Evolutionary conservation across 1,284 basidiomycete species (phyloP), one percentile per base, ranked within the genome.

Genomic region (Pseudozyma hubeiensis): DNA sequence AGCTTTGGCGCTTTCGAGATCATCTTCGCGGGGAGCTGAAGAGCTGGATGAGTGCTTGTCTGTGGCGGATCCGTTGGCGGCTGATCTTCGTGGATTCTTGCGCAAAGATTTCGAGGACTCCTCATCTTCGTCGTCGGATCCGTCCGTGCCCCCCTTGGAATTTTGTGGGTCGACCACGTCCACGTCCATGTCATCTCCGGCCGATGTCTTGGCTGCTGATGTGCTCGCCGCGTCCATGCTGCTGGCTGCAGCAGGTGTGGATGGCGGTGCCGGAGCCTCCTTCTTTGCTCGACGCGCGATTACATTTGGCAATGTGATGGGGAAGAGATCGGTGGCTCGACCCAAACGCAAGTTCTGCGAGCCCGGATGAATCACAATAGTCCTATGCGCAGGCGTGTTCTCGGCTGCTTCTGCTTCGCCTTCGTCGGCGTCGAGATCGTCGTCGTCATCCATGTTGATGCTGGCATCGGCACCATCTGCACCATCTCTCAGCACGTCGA

Each of bases 321-420:
- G 94, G 37, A 88, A 90, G 31, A 92, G 89, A 80, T 97, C 94
- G n/a, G 91, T 92, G 0, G 95, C 94, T 78, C 90, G 89, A 30
- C 97, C 97, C 49, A 99, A 90, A 31, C 94, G 90, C 37, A 97
- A 86, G 79, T 87, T 91, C 31, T 92, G 89, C 2, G 94, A 95
- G 29, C 97, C 97, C 2, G 93, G 94, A 80, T 99, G 97, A 59
- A 99, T 92, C 40, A 99, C 91, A 61, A 99, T 85, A 24, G 86
- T 87, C 53, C 50, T 66, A 30, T 75, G 53, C 6, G 71, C 78
- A 5, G 74, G 65, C 2, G 66, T 63, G 47, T 73, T 60, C 34
- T 71, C 65, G 13, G 53, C 59, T 34, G 63, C 65, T 45, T 76
- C 70, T 17, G 61, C 60, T 24, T 73, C 68, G 9, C 57, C 72